A percentile compares a stretch with the other conserved stretches of the same genome.
phyloP scores from a whole-genome alignment of 495 filamentous ascomycete species.

The Bryoglossum gracile region DNA sequence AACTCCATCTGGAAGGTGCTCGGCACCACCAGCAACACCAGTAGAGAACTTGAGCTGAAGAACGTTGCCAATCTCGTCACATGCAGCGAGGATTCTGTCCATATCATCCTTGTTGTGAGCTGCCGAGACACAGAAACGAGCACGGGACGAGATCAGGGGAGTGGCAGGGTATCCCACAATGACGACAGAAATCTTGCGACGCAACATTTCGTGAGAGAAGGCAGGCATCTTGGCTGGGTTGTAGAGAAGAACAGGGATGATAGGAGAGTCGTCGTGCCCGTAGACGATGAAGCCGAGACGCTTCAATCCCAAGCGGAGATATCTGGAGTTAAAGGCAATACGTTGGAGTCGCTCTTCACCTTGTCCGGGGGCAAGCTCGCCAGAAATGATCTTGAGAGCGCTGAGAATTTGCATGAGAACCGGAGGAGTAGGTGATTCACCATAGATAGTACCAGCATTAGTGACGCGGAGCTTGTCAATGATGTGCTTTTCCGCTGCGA shows the following conservation, averaged over 20 bases:
- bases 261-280: slow-evolving; percentile 95
- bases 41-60: slow-evolving; percentile 94
- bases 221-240: slow-evolving; percentile 96
- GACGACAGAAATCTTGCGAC: slow-evolving; percentile 95
- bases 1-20: slow-evolving; percentile 62
- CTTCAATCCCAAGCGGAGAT: slow-evolving; percentile 93
- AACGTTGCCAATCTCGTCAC: slow-evolving; percentile 86
- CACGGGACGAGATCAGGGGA: slow-evolving; percentile 89
- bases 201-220: slow-evolving; percentile 97
- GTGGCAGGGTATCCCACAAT: slow-evolving; percentile 97
- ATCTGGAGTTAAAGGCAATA: slow-evolving; percentile 96
- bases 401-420: slow-evolving; percentile 83
- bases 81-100: slow-evolving; percentile 81
- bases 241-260: slow-evolving; percentile 89
- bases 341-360: slow-evolving; percentile 94
- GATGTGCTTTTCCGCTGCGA: slow-evolving; percentile 83
- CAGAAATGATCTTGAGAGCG: slow-evolving; percentile 77
- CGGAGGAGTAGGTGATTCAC: slow-evolving; percentile 79
- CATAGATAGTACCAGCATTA: slow-evolving; percentile 81
- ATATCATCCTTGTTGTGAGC: slow-evolving; percentile 98
- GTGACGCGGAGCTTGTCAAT: slow-evolving; percentile 82
- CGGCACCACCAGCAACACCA: slow-evolving; percentile 80
- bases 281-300: slow-evolving; percentile 94
- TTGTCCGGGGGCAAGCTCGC: slow-evolving; percentile 81
- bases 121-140: slow-evolving; percentile 90